These are phyloP conservation scores for Dioszegia crocea DNA, from an alignment of 768 basidiomycete genomes.

Conservation along the genomic window DNA sequence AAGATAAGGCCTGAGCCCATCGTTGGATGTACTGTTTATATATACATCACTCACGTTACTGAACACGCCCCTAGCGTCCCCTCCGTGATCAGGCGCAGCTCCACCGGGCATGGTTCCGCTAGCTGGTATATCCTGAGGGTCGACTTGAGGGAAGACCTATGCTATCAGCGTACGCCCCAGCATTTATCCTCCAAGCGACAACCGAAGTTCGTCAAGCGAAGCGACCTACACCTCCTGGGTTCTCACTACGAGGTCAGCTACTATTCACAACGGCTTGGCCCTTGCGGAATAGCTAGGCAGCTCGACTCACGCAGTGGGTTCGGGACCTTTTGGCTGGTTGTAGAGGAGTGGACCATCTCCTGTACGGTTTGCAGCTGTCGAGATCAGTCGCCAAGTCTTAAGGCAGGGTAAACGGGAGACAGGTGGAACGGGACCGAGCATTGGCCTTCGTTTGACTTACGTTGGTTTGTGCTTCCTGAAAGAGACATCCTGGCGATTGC, in stretches of 20 bases:
- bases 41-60: conserved; percentile 37
- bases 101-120: conserved; percentile 43
- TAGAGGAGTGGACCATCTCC: conserved; percentile 36
- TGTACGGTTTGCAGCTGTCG: conserved; percentile 34
- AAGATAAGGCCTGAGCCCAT: no score
- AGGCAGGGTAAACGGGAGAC: background rate
- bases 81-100: conserved; percentile 36
- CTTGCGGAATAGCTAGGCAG: background rate
- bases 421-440: background rate
- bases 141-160: conserved; percentile 37
- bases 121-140: conserved; percentile 17
- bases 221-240: conserved; percentile 48
- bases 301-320: conserved; percentile 29
- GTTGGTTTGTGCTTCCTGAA: conserved; percentile 34
- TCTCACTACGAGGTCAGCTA: conserved; percentile 31
- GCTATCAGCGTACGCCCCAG: background rate
- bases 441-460: conserved; percentile 5
- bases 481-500: conserved; percentile 25
- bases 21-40: no score
- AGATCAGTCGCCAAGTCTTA: background rate
- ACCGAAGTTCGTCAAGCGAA: no score
- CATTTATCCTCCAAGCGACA: no score
- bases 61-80: conserved; percentile 42
- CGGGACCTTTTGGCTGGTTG: conserved; percentile 36
- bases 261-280: background rate